Evolutionary conservation across 495 filamentous ascomycete genomes (phyloP).

Genomic region (Xylaria cubensis): DNA sequence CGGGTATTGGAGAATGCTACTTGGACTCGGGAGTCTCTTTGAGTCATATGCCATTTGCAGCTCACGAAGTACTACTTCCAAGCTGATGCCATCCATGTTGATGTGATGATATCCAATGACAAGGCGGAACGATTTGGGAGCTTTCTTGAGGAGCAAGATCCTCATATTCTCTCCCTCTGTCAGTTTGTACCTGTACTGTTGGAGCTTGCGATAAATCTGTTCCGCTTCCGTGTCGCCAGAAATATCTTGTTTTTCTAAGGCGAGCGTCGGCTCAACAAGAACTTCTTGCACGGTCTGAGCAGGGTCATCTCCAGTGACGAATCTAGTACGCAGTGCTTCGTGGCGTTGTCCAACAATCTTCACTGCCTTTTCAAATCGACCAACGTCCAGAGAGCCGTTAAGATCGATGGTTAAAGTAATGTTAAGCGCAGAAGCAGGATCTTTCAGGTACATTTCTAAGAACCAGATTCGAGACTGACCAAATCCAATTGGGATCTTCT

Average conservation of each 20-base stretch:
- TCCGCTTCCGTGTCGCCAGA: background rate
- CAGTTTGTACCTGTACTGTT: conserved; percentile 31
- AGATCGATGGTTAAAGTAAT: conserved; percentile 36
- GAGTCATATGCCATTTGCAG: background rate
- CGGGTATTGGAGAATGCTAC: background rate
- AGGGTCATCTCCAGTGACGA: conserved; percentile 33
- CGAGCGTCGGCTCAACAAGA: conserved; percentile 13
- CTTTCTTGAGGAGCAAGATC: conserved; percentile 28
- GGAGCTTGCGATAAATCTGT: conserved; percentile 18
- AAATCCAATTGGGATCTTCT: conserved; percentile 33
- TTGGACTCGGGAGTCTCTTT: background rate
- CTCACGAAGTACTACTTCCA: conserved; percentile 20
- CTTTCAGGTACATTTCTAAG: conserved; percentile 38
- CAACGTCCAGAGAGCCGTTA: conserved; percentile 34
- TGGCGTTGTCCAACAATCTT: conserved; percentile 40
- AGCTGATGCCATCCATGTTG: conserved; percentile 38
- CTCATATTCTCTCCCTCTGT: conserved; percentile 29
- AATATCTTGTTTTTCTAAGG: conserved; percentile 23
- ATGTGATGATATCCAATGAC: conserved; percentile 42
- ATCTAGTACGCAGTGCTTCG: conserved; percentile 51
- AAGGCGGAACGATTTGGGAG: conserved; percentile 27
- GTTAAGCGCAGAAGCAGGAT: conserved; percentile 46
- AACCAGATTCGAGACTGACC: conserved; percentile 59
- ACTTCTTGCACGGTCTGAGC: conserved; percentile 19
- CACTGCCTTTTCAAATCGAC: conserved; percentile 38